phyloP scores from a whole-genome alignment of 1,284 basidiomycete species.

The Malassezia nana region DNA sequence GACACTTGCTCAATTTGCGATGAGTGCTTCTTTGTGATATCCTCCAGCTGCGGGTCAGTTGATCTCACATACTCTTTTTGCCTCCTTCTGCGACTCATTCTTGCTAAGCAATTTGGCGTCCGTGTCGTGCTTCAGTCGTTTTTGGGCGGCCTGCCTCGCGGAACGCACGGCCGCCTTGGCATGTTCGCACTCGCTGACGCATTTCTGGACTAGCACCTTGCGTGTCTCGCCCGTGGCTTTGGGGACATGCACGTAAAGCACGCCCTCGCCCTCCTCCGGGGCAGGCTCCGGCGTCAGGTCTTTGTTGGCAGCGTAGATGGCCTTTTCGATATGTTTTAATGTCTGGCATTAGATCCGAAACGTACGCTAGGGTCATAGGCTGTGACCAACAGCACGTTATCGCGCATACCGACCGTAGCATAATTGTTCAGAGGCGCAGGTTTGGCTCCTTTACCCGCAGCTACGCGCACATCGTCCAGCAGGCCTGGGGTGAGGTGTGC shows the following conservation, averaged over 20 bases:
- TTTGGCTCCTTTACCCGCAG: conserved; percentile 11
- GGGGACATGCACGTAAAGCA: conserved; percentile 39
- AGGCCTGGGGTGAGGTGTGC: conserved; percentile 14
- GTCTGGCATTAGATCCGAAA: conserved; percentile 14
- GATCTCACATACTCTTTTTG: conserved; percentile 20
- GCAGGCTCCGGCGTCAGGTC: conserved; percentile 34
- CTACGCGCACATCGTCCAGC: conserved; percentile 33
- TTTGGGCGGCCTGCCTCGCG: conserved; percentile 38
- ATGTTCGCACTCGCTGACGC: conserved; percentile 41
- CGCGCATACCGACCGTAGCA: conserved; percentile 42
- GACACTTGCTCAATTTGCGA: conserved; percentile 5
- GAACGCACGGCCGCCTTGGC: conserved; percentile 35
- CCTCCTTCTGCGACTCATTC: conserved; percentile 32
- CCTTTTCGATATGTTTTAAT: conserved; percentile 43
- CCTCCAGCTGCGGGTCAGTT: conserved; percentile 11
- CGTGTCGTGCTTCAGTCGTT: conserved; percentile 41
- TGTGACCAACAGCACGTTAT: conserved; percentile 36
- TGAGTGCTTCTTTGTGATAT: conserved; percentile 14
- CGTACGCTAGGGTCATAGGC: conserved; percentile 35
- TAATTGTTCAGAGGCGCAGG: conserved; percentile 33
- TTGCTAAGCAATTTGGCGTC: conserved; percentile 38
- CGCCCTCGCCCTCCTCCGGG: conserved; percentile 29
- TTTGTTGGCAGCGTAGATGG: conserved; percentile 35
- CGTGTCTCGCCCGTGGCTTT: conserved; percentile 42
- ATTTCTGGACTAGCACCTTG: conserved; percentile 31